Percentiles rank a stretch among this genome's conserved stretches.
phyloP scores from a whole-genome alignment of 352 stramenopile species.

The Pythium myriotylum region DNA sequence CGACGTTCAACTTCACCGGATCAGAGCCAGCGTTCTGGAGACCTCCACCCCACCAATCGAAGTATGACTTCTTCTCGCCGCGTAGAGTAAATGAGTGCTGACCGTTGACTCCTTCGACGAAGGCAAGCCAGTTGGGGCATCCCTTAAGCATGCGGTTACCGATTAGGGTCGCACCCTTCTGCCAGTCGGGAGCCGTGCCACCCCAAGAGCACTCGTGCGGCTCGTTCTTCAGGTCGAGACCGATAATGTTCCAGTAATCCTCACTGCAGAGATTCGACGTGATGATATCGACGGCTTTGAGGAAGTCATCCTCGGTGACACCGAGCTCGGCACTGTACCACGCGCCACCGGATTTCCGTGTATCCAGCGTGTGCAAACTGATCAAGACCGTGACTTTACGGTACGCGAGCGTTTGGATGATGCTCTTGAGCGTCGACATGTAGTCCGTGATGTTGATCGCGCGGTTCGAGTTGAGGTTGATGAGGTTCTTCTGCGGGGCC shows the following conservation, averaged over 20 bases:
- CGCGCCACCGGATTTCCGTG: slow-evolving; percentile 50
- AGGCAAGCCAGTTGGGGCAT: slow-evolving; percentile 76
- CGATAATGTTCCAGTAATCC: slow-evolving; percentile 83
- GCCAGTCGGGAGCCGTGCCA: slow-evolving; percentile 46
- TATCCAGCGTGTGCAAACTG: slow-evolving; percentile 70
- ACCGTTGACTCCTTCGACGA: slow-evolving; percentile 75
- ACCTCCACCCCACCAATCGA: slow-evolving; percentile 80
- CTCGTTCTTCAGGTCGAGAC: slow-evolving; percentile 82
- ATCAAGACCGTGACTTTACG: slow-evolving; percentile 78
- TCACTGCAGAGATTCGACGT: slow-evolving; percentile 55
- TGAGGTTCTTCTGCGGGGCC: slow-evolving; percentile 67
- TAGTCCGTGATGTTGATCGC: slow-evolving; percentile 70
- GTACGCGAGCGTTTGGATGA: slow-evolving; percentile 66
- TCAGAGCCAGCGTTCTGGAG: slow-evolving; percentile 53
- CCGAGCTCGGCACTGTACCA: slow-evolving; percentile 52
- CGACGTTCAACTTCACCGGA: slow-evolving; percentile 45
- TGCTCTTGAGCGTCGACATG: slow-evolving; percentile 69
- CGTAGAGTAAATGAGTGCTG: slow-evolving; percentile 50
- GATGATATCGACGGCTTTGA: slow-evolving; percentile 54
- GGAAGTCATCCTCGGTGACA: slow-evolving; percentile 50
- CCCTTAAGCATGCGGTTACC: slow-evolving; percentile 71
- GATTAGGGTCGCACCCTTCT: slow-evolving; percentile 63
- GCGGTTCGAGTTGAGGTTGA: slow-evolving; percentile 74
- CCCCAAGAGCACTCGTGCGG: slow-evolving; percentile 68
- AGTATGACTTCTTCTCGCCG: slow-evolving; percentile 53